Conservation (phyloP, 129 eudicot genomes). For the Artemisia tridentata region DNA sequence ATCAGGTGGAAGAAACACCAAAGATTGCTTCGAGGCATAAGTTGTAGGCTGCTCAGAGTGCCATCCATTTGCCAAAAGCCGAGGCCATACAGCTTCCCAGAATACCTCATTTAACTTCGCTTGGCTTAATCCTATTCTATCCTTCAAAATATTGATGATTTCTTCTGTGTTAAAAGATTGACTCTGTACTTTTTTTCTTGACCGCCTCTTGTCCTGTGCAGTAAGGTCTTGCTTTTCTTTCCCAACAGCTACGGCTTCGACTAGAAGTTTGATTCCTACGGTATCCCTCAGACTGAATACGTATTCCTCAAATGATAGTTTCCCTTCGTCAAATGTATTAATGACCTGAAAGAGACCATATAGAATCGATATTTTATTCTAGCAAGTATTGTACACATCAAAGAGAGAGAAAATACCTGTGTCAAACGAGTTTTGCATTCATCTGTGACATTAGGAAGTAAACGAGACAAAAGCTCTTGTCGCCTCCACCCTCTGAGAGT, state of each 20-base stretch:
- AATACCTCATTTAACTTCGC: constrained; percentile 43
- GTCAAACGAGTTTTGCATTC: neutral
- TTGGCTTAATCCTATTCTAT: constrained; percentile 52
- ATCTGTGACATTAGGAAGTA: neutral
- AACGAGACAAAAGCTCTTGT: constrained; percentile 40
- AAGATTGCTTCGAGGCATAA: constrained; percentile 15
- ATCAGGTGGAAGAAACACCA: constrained; percentile 59
- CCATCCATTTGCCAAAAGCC: constrained; percentile 60
- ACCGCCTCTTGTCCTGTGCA: constrained; percentile 3
- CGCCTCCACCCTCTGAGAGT: constrained; percentile 45
- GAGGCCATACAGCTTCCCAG: constrained; percentile 75
- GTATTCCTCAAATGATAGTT: constrained; percentile 35
- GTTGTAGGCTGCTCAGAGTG: constrained; percentile 50
- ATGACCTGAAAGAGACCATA: constrained; percentile 30
- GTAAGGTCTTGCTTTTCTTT: constrained; percentile 45
- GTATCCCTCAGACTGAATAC: constrained; percentile 31
- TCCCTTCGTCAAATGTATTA: constrained; percentile 39
- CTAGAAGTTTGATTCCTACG: constrained; percentile 36
- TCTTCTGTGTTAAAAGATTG: constrained; percentile 31
- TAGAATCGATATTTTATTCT: too few relatives aligned
- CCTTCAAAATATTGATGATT: constrained; percentile 39
- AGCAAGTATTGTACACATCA: too few relatives aligned
- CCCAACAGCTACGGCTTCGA: constrained; percentile 45
- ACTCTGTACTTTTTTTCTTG: neutral
- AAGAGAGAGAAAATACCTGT: neutral